phyloP scores from a whole-genome alignment of 2,329 filamentous ascomycete species.

The Graphilbum sp. region DNA sequence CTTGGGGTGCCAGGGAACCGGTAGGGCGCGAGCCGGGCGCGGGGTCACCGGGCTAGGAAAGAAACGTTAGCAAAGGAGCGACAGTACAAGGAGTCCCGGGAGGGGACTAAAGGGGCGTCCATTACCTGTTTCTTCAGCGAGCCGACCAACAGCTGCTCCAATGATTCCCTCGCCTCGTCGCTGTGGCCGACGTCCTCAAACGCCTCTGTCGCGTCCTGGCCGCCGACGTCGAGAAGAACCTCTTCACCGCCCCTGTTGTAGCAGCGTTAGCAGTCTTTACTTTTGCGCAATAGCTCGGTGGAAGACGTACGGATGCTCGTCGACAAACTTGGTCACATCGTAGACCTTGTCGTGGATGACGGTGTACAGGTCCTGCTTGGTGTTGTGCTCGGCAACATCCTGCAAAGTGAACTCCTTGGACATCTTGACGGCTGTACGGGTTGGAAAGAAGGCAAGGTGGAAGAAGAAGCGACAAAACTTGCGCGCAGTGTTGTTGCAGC shows the following conservation, averaged over 20 bases:
- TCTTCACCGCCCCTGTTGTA: slow-evolving; percentile 94
- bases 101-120: too few species aligned
- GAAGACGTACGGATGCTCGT: slow-evolving; percentile 74
- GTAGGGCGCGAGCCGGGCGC: slow-evolving; percentile 21
- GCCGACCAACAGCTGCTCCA: slow-evolving; percentile 61
- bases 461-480: slow-evolving; percentile 2
- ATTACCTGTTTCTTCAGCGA: slow-evolving; percentile 66
- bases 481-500: too few species aligned
- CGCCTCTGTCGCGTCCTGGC: slow-evolving; percentile 91
- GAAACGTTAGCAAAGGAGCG: slow-evolving; percentile 12
- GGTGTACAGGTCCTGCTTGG: slow-evolving; percentile 85
- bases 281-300: too few species aligned
- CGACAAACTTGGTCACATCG: slow-evolving; percentile 73
- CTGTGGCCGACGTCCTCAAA: slow-evolving; percentile 99
- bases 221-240: slow-evolving; percentile 87
- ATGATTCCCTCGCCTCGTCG: slow-evolving; percentile 91
- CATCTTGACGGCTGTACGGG: slow-evolving; percentile 18
- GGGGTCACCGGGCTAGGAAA: slow-evolving; percentile 56
- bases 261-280: slow-evolving; percentile 14
- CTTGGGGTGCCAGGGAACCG: slow-evolving; percentile 31
- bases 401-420: slow-evolving; percentile 50
- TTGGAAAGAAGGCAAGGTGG: background rate
- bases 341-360: slow-evolving; percentile 97
- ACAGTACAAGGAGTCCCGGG: background rate
- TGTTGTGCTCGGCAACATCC: slow-evolving; percentile 72